Base-by-base conservation (phyloP, 306 rosid species). In the Delonix regia region DNA sequence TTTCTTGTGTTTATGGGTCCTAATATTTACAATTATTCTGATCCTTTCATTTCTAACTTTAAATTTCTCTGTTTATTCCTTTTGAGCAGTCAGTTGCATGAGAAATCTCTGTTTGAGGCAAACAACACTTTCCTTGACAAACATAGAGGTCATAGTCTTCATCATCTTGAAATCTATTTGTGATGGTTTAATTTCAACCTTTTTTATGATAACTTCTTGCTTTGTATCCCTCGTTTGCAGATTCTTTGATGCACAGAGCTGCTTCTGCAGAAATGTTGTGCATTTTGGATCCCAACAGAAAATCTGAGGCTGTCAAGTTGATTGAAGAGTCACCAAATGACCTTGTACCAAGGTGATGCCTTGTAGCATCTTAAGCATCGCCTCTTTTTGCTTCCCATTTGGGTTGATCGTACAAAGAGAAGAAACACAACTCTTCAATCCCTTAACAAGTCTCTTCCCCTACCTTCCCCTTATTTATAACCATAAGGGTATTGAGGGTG, bases 171-270 rank as follows among this genome's bases (percentile, higher is more conserved):
- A 14, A 8, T 55, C 64, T 79, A 24, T 62, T 16, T 34, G n/a
- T 11, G 25, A 38, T 73, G 38, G 3, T 27, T 82, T 7, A 34
- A 36, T 59, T 63, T 67, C 51, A 16, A 39, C 62, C 57, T 67
- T 74, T 47, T 28, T 77, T 59, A 7, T 64, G 61, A 77, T 25
- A 70, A 67, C 67, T 76, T 51, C 2, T 9, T 16, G 18, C 9
- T 56, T 65, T 65, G 14, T 73, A 41, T 62, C 47, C 71, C 25
- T 61, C 39, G 39, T 47, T 45, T 66, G 84, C 86, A 91, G 93
- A 87, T 74, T 91, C 96, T 64, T 81, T 91, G 84, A 82, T 88
- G 93, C 93, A 89, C 55, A 91, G 93, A 82, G 93, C 93, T 78
- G 88, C 93, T 27, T 86, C 71, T 69, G 91, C 91, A 7, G 93